A percentile compares a stretch with the other conserved stretches of the same genome.
Conservation (phyloP, 768 basidiomycete genomes). For the Podaxis pistillaris region DNA sequence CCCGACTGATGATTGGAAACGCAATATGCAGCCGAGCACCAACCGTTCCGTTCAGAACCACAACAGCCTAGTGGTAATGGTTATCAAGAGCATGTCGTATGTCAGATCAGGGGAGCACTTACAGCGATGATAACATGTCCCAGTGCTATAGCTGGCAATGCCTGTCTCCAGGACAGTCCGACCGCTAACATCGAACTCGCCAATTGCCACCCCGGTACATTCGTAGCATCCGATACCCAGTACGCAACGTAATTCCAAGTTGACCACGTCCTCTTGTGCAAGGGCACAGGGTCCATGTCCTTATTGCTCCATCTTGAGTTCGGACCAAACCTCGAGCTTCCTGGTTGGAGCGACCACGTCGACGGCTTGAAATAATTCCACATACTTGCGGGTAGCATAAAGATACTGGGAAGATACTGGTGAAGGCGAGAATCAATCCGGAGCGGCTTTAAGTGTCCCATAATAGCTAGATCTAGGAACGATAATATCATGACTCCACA, state of each 20-base stretch:
- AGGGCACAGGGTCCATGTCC: constrained; percentile 77
- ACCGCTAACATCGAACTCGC: constrained; percentile 74
- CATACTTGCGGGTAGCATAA: neutral
- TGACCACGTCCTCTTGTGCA: constrained; percentile 60
- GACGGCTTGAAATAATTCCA: constrained; percentile 27
- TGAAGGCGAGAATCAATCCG: neutral
- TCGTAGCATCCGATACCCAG: constrained; percentile 53
- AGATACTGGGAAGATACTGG: neutral
- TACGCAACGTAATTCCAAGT: constrained; percentile 67
- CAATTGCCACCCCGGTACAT: constrained; percentile 54
- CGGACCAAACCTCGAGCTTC: constrained; percentile 55
- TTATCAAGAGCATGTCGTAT: neutral
- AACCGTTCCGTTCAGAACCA: constrained; percentile 77
- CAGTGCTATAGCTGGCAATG: constrained; percentile 65
- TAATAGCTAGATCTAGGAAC: neutral
- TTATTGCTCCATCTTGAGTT: constrained; percentile 64
- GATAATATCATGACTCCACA: neutral
- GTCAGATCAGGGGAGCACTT: constrained; percentile 12
- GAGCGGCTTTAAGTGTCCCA: neutral
- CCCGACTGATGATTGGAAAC: constrained; percentile 76
- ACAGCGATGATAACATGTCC: constrained; percentile 72
- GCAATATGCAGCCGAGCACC: constrained; percentile 78
- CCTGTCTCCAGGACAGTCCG: constrained; percentile 75
- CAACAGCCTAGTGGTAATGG: constrained; percentile 34
- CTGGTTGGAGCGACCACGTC: constrained; percentile 50